phyloP scores from a whole-genome alignment of 2,329 filamentous ascomycete genomes.

The Ascocoryne sarcoides region DNA sequence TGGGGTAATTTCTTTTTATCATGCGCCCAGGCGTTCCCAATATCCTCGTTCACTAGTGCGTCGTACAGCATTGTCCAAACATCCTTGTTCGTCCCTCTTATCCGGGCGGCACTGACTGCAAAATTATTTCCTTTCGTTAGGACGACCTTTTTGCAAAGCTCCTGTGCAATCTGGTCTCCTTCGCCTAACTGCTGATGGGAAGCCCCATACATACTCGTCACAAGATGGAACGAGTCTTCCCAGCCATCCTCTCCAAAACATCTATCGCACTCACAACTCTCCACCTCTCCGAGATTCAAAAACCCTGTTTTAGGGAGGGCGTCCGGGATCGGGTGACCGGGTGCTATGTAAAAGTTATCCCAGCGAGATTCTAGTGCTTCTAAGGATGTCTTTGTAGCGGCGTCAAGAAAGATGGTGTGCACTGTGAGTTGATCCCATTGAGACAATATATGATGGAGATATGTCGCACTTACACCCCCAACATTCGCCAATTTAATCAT shows the following conservation, averaged over 20 bases:
- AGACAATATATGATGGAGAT: constrained; percentile 37
- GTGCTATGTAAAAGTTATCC: constrained; percentile 20
- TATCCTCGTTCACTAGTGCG: constrained; percentile 16
- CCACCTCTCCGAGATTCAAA: constrained; percentile 34
- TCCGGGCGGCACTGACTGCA: constrained; percentile 35
- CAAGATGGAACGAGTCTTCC: constrained; percentile 31
- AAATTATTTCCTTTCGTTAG: constrained; percentile 41
- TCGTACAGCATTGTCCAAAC: constrained; percentile 24
- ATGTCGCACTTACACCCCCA: constrained; percentile 38
- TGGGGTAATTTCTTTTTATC: constrained; percentile 7
- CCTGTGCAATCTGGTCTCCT: constrained; percentile 22
- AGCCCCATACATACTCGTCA: constrained; percentile 30
- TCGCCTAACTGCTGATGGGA: too few species aligned
- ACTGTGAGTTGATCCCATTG: constrained; percentile 35
- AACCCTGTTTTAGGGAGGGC: constrained; percentile 35
- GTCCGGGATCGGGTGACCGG: constrained; percentile 30
- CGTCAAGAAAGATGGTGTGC: constrained; percentile 38
- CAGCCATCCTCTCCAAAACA: constrained; percentile 35
- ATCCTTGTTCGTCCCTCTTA: constrained; percentile 27
- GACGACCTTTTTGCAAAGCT: constrained; percentile 28
- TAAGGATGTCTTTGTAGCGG: constrained; percentile 10
- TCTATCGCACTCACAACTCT: constrained; percentile 31
- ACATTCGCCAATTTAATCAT: constrained; percentile 30
- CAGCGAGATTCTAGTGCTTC: constrained; percentile 8
- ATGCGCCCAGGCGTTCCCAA: constrained; percentile 23